Percentiles rank a stretch among this genome's conserved stretches.
phyloP scores from a whole-genome alignment of 2,329 filamentous ascomycete species.

The Calonectria pteridis region DNA sequence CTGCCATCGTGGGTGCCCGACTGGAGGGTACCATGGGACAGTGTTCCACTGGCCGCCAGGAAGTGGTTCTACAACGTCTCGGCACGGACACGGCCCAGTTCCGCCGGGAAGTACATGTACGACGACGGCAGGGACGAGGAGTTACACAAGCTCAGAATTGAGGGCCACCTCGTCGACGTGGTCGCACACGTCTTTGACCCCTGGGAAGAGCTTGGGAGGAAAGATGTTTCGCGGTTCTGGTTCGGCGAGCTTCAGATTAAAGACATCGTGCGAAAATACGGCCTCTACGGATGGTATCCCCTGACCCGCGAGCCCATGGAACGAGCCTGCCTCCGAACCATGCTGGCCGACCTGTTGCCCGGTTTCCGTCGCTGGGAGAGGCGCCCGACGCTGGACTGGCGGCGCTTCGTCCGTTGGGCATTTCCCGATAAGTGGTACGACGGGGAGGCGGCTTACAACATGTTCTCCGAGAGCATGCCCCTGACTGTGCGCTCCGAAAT shows the following conservation, averaged over 20 bases:
- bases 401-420: conserved; percentile 6
- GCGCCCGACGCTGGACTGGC: conserved; percentile 16
- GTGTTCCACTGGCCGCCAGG: conserved; percentile 1
- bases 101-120: background rate
- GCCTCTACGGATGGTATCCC: conserved; percentile 1
- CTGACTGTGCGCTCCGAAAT: conserved; percentile 6
- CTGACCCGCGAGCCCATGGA: conserved; percentile 13
- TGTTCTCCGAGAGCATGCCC: conserved; percentile 3
- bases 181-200: conserved; percentile 11
- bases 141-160: conserved; percentile 13
- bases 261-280: background rate
- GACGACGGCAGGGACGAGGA: background rate
- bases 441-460: background rate
- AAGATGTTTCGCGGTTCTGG: conserved; percentile 4
- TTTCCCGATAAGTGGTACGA: background rate
- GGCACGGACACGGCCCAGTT: background rate
- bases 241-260: conserved; percentile 1
- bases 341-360: conserved; percentile 11
- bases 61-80: conserved; percentile 17
- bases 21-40: conserved; percentile 14
- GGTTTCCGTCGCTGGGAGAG: conserved; percentile 9
- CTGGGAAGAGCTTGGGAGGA: conserved; percentile 5
- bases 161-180: conserved; percentile 10
- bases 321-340: conserved; percentile 2
- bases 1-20: conserved; percentile 15